phyloP scores from a whole-genome alignment of 352 stramenopile genomes.

The Phytophthora kernoviae region DNA sequence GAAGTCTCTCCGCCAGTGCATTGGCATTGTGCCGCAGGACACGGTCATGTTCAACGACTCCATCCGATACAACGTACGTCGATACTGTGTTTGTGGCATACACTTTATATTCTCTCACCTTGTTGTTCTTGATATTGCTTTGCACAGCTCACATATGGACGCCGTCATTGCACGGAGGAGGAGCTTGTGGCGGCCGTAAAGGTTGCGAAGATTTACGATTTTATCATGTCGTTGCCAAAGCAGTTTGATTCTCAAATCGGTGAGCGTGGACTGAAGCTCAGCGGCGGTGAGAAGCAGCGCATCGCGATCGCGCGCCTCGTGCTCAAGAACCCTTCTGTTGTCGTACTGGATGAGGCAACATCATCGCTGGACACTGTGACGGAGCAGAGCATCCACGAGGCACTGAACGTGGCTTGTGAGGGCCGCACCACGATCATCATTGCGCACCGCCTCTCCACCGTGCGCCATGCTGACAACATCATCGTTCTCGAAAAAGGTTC shows the following conservation, averaged over 20 bases:
- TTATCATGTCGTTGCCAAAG: slow-evolving; percentile 93
- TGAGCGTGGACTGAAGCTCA: slow-evolving; percentile 80
- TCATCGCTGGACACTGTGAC: slow-evolving; percentile 79
- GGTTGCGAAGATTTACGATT: slow-evolving; percentile 92
- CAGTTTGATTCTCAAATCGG: slow-evolving; percentile 92
- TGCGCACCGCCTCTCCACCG: slow-evolving; percentile 80
- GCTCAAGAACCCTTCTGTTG: slow-evolving; percentile 78
- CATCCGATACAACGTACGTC: slow-evolving; percentile 94
- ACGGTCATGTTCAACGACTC: slow-evolving; percentile 98
- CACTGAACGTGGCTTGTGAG: slow-evolving; percentile 51
- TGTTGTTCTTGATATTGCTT: slow-evolving; percentile 4
- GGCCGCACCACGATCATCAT: slow-evolving; percentile 81
- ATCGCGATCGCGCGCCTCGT: slow-evolving; percentile 82
- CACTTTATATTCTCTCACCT: slow-evolving; percentile 2
- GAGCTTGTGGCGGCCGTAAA: slow-evolving; percentile 91
- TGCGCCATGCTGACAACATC: slow-evolving; percentile 74
- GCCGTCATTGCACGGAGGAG: slow-evolving; percentile 83
- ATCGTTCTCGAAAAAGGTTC: slow-evolving; percentile 61
- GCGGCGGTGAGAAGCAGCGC: slow-evolving; percentile 83
- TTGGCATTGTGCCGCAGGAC: slow-evolving; percentile 97
- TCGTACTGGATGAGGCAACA: slow-evolving; percentile 83
- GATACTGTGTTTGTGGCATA: neutral
- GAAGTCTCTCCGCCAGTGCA: slow-evolving; percentile 85
- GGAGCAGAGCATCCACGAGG: slow-evolving; percentile 72
- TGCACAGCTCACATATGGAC: slow-evolving; percentile 90